Evolutionary conservation across 805 yeast species (phyloP).

Genomic region (Candida piceae): DNA sequence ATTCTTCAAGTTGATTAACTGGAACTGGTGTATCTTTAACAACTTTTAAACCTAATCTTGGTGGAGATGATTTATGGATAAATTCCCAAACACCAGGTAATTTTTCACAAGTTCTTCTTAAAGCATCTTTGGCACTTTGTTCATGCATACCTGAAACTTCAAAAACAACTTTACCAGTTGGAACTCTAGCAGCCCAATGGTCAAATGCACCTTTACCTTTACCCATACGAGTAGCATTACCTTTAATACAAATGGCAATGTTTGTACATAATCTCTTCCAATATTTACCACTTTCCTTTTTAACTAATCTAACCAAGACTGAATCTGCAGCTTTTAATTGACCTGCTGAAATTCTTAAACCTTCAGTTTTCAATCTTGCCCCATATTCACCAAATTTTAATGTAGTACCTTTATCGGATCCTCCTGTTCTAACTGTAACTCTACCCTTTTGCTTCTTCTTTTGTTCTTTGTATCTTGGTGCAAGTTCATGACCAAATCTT

Average conservation of each 20-base stretch:
- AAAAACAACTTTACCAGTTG: slow-evolving; percentile 89
- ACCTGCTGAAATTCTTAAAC: slow-evolving; percentile 76
- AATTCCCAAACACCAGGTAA: slow-evolving; percentile 92
- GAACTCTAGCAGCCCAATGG: slow-evolving; percentile 95
- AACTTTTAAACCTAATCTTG: slow-evolving; percentile 66
- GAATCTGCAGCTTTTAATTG: slow-evolving; percentile 90
- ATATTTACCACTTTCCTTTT: slow-evolving; percentile 70
- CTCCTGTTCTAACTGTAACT: slow-evolving; percentile 91
- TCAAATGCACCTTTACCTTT: slow-evolving; percentile 98
- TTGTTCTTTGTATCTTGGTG: slow-evolving; percentile 66
- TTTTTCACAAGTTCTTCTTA: slow-evolving; percentile 84
- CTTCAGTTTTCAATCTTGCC: slow-evolving; percentile 82
- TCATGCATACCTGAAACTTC: slow-evolving; percentile 81
- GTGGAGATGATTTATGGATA: slow-evolving; percentile 54
- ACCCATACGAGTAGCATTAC: slow-evolving; percentile 99
- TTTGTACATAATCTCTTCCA: slow-evolving; percentile 80
- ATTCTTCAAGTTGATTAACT: slow-evolving; percentile 49
- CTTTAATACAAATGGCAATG: slow-evolving; percentile 90
- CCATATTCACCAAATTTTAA: slow-evolving; percentile 81
- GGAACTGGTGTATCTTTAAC: slow-evolving; percentile 41
- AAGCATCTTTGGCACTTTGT: slow-evolving; percentile 82
- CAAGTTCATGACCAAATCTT: slow-evolving; percentile 60
- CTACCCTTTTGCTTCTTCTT: slow-evolving; percentile 89
- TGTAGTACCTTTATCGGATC: slow-evolving; percentile 83
- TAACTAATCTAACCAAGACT: slow-evolving; percentile 75